phyloP scores from a whole-genome alignment of 257 asterid species.

The Forsythia suspensa region DNA sequence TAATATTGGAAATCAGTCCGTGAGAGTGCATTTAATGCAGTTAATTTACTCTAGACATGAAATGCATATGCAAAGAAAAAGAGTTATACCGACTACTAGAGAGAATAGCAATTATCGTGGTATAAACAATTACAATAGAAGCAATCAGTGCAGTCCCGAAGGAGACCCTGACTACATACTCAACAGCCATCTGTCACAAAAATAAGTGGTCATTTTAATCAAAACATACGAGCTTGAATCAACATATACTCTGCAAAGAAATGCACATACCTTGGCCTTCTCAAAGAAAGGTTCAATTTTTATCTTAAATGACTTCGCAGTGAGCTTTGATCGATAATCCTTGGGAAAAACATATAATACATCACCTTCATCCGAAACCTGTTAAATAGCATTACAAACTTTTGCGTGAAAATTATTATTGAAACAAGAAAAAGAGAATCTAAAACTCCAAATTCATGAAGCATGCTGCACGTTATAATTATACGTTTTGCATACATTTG shows the following conservation, averaged over 20 bases:
- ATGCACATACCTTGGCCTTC: constrained; percentile 75
- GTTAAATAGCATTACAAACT: constrained; percentile 25
- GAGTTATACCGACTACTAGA: constrained; percentile 75
- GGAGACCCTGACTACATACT: constrained; percentile 86
- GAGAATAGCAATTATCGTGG: constrained; percentile 73
- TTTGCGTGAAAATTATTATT: not conserved
- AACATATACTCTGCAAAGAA: constrained; percentile 13
- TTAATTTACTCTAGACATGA: constrained; percentile 9
- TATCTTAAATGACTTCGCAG: constrained; percentile 77
- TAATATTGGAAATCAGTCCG: not conserved
- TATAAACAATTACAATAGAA: constrained; percentile 82
- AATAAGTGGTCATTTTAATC: constrained; percentile 17
- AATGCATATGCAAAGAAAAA: constrained; percentile 16
- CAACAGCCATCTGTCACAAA: constrained; percentile 73
- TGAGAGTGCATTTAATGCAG: constrained; percentile 5
- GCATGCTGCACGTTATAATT: not conserved
- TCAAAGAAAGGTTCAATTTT: constrained; percentile 76
- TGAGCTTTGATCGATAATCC: constrained; percentile 74
- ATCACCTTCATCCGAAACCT: constrained; percentile 99
- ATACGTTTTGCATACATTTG: not conserved
- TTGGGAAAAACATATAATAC: constrained; percentile 81
- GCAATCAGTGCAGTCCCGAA: constrained; percentile 98
- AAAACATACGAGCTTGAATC: constrained; percentile 10
- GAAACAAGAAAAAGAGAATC: not conserved
- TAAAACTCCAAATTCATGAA: not conserved